Evolutionary conservation across 495 filamentous ascomycete genomes (phyloP).

Genomic region (Penicillium coffeae): DNA sequence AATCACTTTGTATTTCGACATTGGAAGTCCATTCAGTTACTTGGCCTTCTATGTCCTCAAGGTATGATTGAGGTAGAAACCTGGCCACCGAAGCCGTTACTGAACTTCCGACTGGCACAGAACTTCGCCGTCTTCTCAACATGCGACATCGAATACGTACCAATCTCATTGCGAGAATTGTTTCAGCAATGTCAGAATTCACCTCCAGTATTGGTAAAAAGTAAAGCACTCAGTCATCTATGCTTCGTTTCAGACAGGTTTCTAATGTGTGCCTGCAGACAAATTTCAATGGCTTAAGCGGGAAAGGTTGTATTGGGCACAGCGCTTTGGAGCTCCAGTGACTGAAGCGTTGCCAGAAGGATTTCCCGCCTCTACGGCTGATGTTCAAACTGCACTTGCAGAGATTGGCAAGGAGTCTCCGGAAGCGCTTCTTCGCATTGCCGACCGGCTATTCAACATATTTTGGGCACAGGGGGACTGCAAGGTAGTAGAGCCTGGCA

Average conservation of each 20-base stretch:
- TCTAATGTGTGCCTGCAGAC: conserved; percentile 7
- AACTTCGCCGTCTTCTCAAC: conserved; percentile 15
- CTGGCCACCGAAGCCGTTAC: not conserved
- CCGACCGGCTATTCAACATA: conserved; percentile 2
- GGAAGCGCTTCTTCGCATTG: conserved; percentile 5
- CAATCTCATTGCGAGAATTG: conserved; percentile 10
- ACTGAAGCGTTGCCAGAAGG: conserved; percentile 13
- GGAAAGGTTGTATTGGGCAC: conserved; percentile 18
- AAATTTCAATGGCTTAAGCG: conserved; percentile 17
- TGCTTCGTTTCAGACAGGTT: not conserved
- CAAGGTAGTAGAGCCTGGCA: not conserved
- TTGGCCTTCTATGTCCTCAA: conserved; percentile 18
- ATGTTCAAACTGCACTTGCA: conserved; percentile 12
- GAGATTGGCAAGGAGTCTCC: not conserved
- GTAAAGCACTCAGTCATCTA: conserved; percentile 1
- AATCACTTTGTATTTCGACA: conserved; percentile 20
- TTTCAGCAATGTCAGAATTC: conserved; percentile 15
- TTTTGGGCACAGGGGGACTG: conserved; percentile 16
- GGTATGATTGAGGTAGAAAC: not conserved
- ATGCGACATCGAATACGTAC: conserved; percentile 18
- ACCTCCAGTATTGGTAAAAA: conserved; percentile 15
- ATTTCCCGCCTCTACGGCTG: conserved; percentile 16
- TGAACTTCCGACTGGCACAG: not conserved
- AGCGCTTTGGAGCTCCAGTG: conserved; percentile 16
- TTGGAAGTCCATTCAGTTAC: conserved; percentile 22